Evolutionary conservation across 2,329 filamentous ascomycete genomes (phyloP).

Genomic region (Orbilia brochopaga): DNA sequence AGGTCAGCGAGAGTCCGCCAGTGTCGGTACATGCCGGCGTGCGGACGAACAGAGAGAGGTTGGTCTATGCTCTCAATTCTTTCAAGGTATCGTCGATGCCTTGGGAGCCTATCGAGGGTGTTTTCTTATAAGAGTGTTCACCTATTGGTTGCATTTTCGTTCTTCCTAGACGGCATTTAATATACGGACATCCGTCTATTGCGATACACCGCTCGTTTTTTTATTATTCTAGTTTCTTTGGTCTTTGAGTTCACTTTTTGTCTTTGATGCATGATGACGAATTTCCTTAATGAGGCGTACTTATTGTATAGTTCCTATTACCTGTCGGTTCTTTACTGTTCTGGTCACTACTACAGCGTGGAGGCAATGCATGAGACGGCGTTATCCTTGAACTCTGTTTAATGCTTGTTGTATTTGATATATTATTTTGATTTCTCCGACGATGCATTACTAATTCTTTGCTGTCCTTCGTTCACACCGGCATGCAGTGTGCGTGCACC

Average conservation of each 20-base stretch:
- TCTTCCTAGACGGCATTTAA: background rate
- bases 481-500: background rate
- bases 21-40: conserved; percentile 38
- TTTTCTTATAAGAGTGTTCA: conserved; percentile 27
- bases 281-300: conserved; percentile 10
- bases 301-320: conserved; percentile 23
- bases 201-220: conserved; percentile 7
- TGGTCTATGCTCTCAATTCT: conserved; percentile 37
- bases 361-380: conserved; percentile 43
- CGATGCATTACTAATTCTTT: conserved; percentile 10
- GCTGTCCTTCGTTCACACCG: background rate
- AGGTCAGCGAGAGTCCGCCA: conserved; percentile 20
- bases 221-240: background rate
- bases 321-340: background rate
- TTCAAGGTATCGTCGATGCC: conserved; percentile 46
- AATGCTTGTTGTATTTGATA: conserved; percentile 20
- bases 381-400: conserved; percentile 13
- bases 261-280: conserved; percentile 16
- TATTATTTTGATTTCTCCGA: conserved; percentile 8
- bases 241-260: background rate
- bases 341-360: conserved; percentile 37
- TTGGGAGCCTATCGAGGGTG: conserved; percentile 49
- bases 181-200: conserved; percentile 2
- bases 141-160: conserved; percentile 9
- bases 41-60: conserved; percentile 40